Evolutionary conservation across 2,329 filamentous ascomycete genomes (phyloP), one percentile per base, ranked within the genome.

Genomic region (Scopulariopsis brevicaulis): DNA sequence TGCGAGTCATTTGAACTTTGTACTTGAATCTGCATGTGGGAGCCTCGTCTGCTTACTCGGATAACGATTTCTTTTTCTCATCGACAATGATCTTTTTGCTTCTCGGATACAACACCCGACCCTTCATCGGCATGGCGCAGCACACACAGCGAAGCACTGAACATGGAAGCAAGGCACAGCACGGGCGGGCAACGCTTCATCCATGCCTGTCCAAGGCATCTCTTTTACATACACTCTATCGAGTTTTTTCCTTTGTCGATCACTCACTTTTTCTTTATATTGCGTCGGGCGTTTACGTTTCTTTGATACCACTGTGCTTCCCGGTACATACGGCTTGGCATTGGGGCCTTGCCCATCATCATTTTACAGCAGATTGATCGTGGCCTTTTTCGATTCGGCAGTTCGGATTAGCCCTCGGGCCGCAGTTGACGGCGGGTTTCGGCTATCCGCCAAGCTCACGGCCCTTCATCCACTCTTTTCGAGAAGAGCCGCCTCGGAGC

Each of bases 271-370:
- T 48, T 20, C 54, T 52, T 46, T 50, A 20, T 51, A 20, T 57
- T 34, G 43, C 51, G 56, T 35, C 53, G 22, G 55, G 59, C 51
- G 57, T 54, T 60, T 58, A 57, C 35, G 12, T 58, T 53, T 40
- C 18, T 57, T 58, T 22, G 51, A 59, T 53, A 52, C 55, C 55
- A 60, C 58, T 50, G 22, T 20, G 22, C 55, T 52, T 56, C 18
- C 48, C 32, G 34, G 54, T 43, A 57, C 48, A 56, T 35, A 57
- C 34, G 46, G 48, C 43, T 57, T 53, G 20, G 55, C 48, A 53
- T 57, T 32, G 46, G 55, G 55, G 22, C 46, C 25, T 52, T 37
- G 8, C 28, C 15, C 48, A 28, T 52, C 35, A 40, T 37, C 22
- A 25, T 24, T 37, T 50, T 56, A 40, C 25, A 48, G 25, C 43